Base-by-base conservation (phyloP, 1,284 basidiomycete genomes). In the Apiotrichum domesticum region DNA sequence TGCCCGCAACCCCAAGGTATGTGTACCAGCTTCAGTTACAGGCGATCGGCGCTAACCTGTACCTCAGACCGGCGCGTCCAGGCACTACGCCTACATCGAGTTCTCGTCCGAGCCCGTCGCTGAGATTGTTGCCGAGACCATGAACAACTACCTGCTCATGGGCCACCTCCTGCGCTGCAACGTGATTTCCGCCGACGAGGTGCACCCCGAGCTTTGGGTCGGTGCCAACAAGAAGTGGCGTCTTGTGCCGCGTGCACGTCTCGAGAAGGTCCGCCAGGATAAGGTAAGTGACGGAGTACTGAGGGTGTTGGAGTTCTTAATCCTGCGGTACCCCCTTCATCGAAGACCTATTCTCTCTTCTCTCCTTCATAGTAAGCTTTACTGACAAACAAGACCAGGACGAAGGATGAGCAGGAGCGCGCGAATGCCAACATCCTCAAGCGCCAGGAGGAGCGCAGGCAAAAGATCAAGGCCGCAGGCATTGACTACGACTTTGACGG, bases 141-240 rank as follows among this genome's bases (percentile, higher is more conserved):
- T 98, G 95, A 85, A 99, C 82, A 98, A 98, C 79, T 99, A 98
- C 76, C 83, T 99, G 35, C 81, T 99, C 64, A 85, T 89, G 81
- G 94, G 94, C 3, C 91, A 96, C 68, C 86, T 99, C 63, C 81
- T 99, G 49, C 85, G 85, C 59, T 97, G 95, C 79, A 86, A 88
- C 68, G 78, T 80, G 56, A 84, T 96, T 55, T 87, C 92, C 21
- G 85, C 85, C 64, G 90, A 94, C 35, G 78, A 95, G 63, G 84
- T 98, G 0, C 94, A 98, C 74, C 88, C 93, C 4, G 85, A 93
- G 69, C 78, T 98, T 3, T 99, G 96, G 96, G 80, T 95, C 13
- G 95, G 96, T n/a, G 90, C 94, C 29, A 95, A 97, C 76, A 83
- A 87, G 65, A 94, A 90, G 76, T 98, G 87, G 84, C 81, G 87